Evolutionary conservation across 371 early-diverging fungal genomes (phyloP).

Genomic region (Rhizopus sp.): DNA sequence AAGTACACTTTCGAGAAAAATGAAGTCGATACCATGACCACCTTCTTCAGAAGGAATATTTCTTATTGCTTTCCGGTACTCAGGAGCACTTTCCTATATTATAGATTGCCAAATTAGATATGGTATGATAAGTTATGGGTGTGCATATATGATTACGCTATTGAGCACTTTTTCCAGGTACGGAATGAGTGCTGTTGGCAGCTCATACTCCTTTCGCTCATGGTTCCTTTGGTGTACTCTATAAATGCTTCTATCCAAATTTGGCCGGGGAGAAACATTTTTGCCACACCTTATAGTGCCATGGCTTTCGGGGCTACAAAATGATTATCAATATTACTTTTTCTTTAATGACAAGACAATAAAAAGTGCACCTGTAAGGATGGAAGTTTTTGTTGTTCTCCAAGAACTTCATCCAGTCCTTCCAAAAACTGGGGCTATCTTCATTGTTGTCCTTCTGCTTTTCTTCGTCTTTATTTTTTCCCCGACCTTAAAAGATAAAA

Average conservation of each 20-base stretch:
- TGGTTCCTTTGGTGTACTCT: constrained; percentile 8
- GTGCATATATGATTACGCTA: constrained; percentile 17
- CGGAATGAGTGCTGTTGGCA: constrained; percentile 8
- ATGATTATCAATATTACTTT: constrained; percentile 4
- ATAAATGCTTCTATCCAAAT: constrained; percentile 17
- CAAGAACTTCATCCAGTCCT: constrained; percentile 16
- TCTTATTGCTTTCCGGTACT: constrained; percentile 16
- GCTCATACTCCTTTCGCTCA: constrained; percentile 4
- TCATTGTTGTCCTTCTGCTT: constrained; percentile 6
- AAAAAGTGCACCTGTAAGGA: constrained; percentile 17
- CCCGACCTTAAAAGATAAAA: constrained; percentile 8
- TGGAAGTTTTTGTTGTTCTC: constrained; percentile 14
- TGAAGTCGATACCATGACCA: constrained; percentile 10
- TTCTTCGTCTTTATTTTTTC: constrained; percentile 5
- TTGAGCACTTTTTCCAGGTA: constrained; percentile 13
- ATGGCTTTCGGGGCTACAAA: constrained; percentile 17
- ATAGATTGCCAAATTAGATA: constrained; percentile 14
- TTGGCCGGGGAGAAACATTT: constrained; percentile 11
- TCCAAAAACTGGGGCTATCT: constrained; percentile 9
- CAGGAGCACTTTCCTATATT: constrained; percentile 18
- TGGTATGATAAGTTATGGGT: constrained; percentile 12
- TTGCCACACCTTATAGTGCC: constrained; percentile 17
- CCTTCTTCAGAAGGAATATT: constrained; percentile 14
- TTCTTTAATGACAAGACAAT: constrained; percentile 8
- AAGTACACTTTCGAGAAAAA: constrained; percentile 14